Evolutionary conservation across 75 land plant species (phyloP).

Genomic region (Pinus albicaulis): DNA sequence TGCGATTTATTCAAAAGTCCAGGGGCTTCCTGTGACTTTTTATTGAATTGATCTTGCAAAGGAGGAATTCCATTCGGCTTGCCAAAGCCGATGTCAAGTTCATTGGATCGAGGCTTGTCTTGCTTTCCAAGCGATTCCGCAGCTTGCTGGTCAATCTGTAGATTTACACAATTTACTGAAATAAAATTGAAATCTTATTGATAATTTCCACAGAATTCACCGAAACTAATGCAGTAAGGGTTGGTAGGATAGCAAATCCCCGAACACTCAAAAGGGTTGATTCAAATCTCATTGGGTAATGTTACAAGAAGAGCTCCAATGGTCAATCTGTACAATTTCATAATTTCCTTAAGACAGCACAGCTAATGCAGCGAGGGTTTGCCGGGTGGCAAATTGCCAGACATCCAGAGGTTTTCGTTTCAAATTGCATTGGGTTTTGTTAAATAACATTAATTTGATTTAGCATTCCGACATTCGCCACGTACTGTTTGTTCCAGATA

Average conservation of each 20-base stretch:
- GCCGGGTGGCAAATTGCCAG: no score
- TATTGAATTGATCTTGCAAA: conserved; percentile 44
- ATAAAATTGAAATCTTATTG: no score
- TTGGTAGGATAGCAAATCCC: neutral
- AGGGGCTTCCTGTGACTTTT: conserved; percentile 10
- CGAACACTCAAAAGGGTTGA: no score
- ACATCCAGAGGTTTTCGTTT: no score
- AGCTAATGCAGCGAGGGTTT: no score
- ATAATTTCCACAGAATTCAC: neutral
- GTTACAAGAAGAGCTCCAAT: no score
- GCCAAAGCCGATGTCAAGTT: neutral
- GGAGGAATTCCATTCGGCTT: conserved; percentile 7
- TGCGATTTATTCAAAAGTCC: neutral
- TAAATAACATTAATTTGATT: no score
- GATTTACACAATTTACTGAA: neutral
- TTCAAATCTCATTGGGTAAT: no score
- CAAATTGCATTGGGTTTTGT: no score
- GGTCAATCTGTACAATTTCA: no score
- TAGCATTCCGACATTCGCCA: neutral
- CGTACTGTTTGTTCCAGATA: neutral
- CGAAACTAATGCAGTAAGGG: neutral
- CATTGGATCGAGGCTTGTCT: conserved; percentile 24
- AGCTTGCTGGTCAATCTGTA: conserved; percentile 96
- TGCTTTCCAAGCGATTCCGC: conserved; percentile 69
- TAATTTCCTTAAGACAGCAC: no score